These are phyloP conservation scores for Penicillium roqueforti DNA, from an alignment of 495 filamentous ascomycete species.

Conservation along the genomic window DNA sequence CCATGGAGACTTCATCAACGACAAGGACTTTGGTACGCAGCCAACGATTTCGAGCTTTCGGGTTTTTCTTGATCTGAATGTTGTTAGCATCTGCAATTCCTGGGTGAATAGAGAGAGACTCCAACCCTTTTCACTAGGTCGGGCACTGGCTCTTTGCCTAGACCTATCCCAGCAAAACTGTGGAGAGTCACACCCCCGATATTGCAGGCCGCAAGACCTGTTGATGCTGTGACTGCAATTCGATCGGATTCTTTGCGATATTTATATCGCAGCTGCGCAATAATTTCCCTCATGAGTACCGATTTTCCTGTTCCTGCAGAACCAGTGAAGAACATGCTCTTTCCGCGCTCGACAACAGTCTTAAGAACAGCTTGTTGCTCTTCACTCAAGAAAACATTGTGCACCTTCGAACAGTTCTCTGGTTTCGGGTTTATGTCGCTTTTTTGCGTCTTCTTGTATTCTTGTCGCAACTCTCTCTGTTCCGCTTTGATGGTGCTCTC, in stretches of 20 bases:
- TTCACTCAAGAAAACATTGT: slow-evolving; percentile 68
- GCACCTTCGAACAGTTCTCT: slow-evolving; percentile 34
- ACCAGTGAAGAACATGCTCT: slow-evolving; percentile 97
- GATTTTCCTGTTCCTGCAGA: slow-evolving; percentile 98
- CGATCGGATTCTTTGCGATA: slow-evolving; percentile 69
- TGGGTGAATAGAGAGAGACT: not conserved
- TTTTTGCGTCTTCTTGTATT: slow-evolving; percentile 51
- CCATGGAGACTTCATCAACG: slow-evolving; percentile 97
- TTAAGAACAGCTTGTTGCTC: slow-evolving; percentile 83
- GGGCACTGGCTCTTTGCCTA: slow-evolving; percentile 82
- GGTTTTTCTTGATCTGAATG: slow-evolving; percentile 68
- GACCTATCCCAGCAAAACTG: slow-evolving; percentile 90
- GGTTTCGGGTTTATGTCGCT: slow-evolving; percentile 19
- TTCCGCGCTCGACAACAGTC: slow-evolving; percentile 65
- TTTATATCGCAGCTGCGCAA: slow-evolving; percentile 71
- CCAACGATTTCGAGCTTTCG: slow-evolving; percentile 86
- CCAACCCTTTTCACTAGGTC: slow-evolving; percentile 75
- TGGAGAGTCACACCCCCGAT: slow-evolving; percentile 94
- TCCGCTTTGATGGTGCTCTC: slow-evolving; percentile 78
- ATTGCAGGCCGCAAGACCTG: slow-evolving; percentile 93
- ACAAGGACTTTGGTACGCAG: slow-evolving; percentile 79
- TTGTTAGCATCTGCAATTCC: slow-evolving; percentile 10
- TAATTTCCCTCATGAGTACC: slow-evolving; percentile 88
- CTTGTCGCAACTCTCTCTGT: slow-evolving; percentile 66
- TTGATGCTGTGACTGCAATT: slow-evolving; percentile 91